Evolutionary conservation across 345 rosid genomes (phyloP), one percentile per base, ranked within the genome.

Genomic region (Eucalyptus pauciflora): DNA sequence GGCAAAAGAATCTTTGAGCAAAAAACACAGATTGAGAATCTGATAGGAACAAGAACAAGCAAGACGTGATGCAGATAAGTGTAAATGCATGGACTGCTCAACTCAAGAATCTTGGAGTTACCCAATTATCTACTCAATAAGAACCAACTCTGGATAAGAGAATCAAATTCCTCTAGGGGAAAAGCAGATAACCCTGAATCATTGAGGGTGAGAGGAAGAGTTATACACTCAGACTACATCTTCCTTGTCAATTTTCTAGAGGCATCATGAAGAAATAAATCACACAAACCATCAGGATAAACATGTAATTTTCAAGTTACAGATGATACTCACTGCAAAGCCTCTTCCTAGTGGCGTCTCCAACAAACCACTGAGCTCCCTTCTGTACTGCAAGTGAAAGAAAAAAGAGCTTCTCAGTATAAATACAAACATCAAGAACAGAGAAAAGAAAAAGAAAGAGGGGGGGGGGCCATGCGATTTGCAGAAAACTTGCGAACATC

Each of bases 291-390:
- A 41, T 76, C 48, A 41, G 6, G 48, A 76, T 41, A 76, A 76
- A 76, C 48, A 37, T 76, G 27, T 20, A 76, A 29, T 48, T 46
- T 64, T 33, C 29, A 50, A 50, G 88, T 25, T 43, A 24, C 49
- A 86, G 43, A 52, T 50, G 87, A 33, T 69, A 89, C 90, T 96
- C 92, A 97, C 99, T 90, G 95, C 92, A 92, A 94, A 92, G 90
- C 96, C 92, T 91, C 95, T 95, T 90, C 99, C 99, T 3, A 96
- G 50, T 8, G 99, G 99, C 45, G 98, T 95, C 86, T 94, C 90
- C 88, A 95, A 90, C 88, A 96, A 95, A 86, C 94, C 95, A 94
- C 64, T 94, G 52, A 97, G 90, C 88, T 94, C 96, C 95, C 92
- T 96, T 93, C 99, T 96, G 95, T 96, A 96, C 99, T 96, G 99